These are phyloP conservation scores for Pythium brachiatum DNA, from an alignment of 352 stramenopile genomes.

Conservation along the genomic window DNA sequence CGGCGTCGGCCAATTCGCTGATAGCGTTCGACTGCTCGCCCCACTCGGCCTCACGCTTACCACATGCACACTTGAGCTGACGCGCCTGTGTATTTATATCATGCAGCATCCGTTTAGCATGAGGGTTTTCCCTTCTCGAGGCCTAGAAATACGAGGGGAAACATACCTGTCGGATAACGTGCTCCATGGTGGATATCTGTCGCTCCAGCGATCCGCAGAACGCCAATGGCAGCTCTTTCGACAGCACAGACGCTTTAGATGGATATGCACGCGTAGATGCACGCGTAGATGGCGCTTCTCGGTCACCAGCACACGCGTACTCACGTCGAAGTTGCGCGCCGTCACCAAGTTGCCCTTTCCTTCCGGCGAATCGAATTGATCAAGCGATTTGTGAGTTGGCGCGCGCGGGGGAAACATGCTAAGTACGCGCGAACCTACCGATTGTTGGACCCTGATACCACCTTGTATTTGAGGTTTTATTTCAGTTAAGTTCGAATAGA, in stretches of 20 bases:
- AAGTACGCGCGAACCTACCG: not conserved
- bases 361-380: conserved; percentile 1
- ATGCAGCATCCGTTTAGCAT: not conserved
- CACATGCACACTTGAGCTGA: conserved; percentile 13
- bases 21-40: conserved; percentile 34
- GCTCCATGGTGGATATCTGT: conserved; percentile 16
- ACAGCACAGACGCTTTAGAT: conserved; percentile 6
- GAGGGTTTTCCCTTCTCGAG: not conserved
- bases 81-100: conserved; percentile 1
- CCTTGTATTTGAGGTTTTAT: conserved; percentile 10
- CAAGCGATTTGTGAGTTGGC: conserved; percentile 2
- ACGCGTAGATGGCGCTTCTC: not conserved
- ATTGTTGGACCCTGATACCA: not conserved
- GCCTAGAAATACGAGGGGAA: not conserved
- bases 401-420: not conserved
- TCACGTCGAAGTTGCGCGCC: not conserved
- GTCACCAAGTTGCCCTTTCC: conserved; percentile 8
- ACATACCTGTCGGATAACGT: conserved; percentile 15
- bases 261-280: not conserved
- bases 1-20: conserved; percentile 39
- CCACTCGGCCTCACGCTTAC: conserved; percentile 38
- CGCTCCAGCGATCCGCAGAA: not conserved
- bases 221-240: conserved; percentile 2
- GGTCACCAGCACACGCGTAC: not conserved
- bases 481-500: not conserved